A percentile compares a stretch with the other conserved stretches of the same genome.
Evolutionary conservation across 495 filamentous ascomycete species (phyloP).

Genomic region (Aspergillus campestris): DNA sequence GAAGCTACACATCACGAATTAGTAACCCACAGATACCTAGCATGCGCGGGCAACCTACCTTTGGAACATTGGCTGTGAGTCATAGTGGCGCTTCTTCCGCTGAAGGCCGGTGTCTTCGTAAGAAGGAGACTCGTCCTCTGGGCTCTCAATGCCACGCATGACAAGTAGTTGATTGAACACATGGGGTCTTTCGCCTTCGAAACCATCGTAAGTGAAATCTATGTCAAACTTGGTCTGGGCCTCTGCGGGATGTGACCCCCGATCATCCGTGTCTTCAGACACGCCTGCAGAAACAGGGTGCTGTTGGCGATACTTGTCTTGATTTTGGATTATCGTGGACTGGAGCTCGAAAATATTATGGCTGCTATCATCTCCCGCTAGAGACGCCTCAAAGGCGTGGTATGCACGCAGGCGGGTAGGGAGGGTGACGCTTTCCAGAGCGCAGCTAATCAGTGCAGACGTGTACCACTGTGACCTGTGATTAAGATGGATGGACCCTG

Average conservation of each 20-base stretch:
- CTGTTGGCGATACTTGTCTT: conserved; percentile 6
- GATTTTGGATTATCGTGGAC: conserved; percentile 34
- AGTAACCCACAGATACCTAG: too few species aligned
- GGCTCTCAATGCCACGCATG: conserved; percentile 31
- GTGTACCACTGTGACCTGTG: conserved; percentile 67
- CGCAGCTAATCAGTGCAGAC: conserved; percentile 66
- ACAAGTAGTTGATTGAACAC: conserved; percentile 56
- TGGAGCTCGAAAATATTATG: conserved; percentile 73
- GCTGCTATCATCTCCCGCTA: conserved; percentile 66
- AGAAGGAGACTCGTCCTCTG: conserved; percentile 22
- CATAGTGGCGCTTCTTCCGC: conserved; percentile 28
- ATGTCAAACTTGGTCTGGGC: conserved; percentile 44
- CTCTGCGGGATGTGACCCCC: conserved; percentile 10
- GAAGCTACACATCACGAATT: conserved; percentile 32
- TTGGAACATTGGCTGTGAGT: conserved; percentile 45
- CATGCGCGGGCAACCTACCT: conserved; percentile 36
- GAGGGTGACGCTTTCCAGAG: conserved; percentile 72
- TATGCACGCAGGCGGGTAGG: conserved; percentile 60
- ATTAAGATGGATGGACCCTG: conserved; percentile 56
- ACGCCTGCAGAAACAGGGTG: conserved; percentile 8
- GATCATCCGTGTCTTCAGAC: not conserved
- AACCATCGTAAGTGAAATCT: conserved; percentile 45
- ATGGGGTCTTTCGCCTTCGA: conserved; percentile 34
- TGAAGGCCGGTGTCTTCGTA: conserved; percentile 22
- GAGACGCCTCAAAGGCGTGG: conserved; percentile 55